These are phyloP conservation scores for Diaporthe capsici DNA, from an alignment of 2,329 filamentous ascomycete genomes.

Conservation along the genomic window DNA sequence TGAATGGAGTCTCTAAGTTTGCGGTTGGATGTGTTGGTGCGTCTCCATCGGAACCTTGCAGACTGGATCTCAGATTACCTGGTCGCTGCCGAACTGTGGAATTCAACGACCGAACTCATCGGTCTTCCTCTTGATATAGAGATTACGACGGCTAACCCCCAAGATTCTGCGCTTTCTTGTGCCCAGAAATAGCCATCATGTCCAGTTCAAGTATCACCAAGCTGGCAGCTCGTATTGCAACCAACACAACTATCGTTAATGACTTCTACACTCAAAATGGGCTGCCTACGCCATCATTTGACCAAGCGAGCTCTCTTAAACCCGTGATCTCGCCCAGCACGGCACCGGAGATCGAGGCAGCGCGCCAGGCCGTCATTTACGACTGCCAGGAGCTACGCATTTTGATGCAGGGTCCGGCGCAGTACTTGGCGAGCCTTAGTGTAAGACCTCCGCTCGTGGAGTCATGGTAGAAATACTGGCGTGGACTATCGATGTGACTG, in stretches of 20 bases:
- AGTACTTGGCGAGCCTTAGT: constrained; percentile 20
- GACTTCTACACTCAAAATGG: not conserved
- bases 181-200: not conserved
- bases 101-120: not conserved
- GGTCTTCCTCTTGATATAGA: not conserved
- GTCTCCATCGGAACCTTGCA: too few relatives aligned
- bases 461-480: not conserved
- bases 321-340: constrained; percentile 9
- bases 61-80: not conserved
- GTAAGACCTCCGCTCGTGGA: not conserved
- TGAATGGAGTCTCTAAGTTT: too few relatives aligned
- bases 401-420: constrained; percentile 26
- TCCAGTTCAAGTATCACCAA: constrained; percentile 16
- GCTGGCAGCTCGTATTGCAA: constrained; percentile 28
- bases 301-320: not conserved
- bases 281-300: constrained; percentile 10
- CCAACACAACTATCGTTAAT: constrained; percentile 22
- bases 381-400: constrained; percentile 34
- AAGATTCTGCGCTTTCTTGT: not conserved
- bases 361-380: constrained; percentile 34
- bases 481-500: not conserved
- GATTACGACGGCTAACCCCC: not conserved
- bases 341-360: constrained; percentile 21
- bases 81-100: not conserved
- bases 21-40: too few relatives aligned